Conservation (phyloP, 805 yeast genomes). For the Myxozyma nipponensis region DNA sequence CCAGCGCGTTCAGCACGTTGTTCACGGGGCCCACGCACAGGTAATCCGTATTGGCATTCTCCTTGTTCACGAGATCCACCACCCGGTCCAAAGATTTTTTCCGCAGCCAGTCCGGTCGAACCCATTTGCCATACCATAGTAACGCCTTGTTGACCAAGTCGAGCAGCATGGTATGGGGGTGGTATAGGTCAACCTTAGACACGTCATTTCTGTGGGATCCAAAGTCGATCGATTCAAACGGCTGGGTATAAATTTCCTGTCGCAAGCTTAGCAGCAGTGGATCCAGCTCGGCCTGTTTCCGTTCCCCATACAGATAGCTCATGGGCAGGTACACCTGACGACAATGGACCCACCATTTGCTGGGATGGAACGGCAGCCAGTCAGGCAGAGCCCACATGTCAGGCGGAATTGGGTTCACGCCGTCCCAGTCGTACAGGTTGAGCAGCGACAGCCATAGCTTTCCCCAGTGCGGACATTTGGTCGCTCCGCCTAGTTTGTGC, state of each 20-base stretch:
- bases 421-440: conserved; percentile 87
- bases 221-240: conserved; percentile 67
- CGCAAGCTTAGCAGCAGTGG: conserved; percentile 66
- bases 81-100: conserved; percentile 50
- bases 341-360: conserved; percentile 98
- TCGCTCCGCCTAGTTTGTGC: conserved; percentile 78
- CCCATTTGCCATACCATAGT: conserved; percentile 61
- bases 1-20: conserved; percentile 77
- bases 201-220: conserved; percentile 70
- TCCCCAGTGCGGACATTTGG: conserved; percentile 95
- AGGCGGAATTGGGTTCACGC: conserved; percentile 97
- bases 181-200: conserved; percentile 87
- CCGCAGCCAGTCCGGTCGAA: conserved; percentile 72
- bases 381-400: conserved; percentile 90
- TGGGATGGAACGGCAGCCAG: conserved; percentile 80
- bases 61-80: conserved; percentile 66
- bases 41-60: conserved; percentile 70
- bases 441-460: conserved; percentile 82
- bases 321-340: conserved; percentile 85
- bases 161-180: conserved; percentile 76
- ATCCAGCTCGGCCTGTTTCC: conserved; percentile 53
- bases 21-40: conserved; percentile 92
- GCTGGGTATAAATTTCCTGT: conserved; percentile 66
- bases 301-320: conserved; percentile 67
- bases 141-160: conserved; percentile 58